Conservation (phyloP, 1,139 yeast genomes). For the Hansenula anomala region DNA sequence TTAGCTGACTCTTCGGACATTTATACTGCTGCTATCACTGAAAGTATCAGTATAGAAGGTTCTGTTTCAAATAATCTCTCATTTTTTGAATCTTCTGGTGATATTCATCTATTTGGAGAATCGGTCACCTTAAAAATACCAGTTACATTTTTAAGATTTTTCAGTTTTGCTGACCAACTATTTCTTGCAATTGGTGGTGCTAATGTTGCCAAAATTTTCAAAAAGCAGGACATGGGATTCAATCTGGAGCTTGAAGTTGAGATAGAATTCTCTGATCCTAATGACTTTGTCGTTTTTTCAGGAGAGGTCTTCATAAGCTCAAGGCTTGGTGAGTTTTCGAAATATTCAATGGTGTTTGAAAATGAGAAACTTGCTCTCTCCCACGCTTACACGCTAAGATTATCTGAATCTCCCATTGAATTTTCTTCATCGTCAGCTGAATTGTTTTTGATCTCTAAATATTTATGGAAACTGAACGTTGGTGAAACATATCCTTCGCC, state of each 20-base stretch:
- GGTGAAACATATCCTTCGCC: constrained; percentile 33
- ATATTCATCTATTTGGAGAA: constrained; percentile 4
- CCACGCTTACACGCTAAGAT: background rate
- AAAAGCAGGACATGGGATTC: background rate
- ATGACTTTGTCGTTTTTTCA: constrained; percentile 14
- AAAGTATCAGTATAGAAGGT: background rate
- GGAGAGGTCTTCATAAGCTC: constrained; percentile 14
- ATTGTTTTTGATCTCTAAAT: constrained; percentile 28
- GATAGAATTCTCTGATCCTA: constrained; percentile 10
- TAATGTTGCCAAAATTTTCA: constrained; percentile 4
- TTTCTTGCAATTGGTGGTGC: constrained; percentile 8
- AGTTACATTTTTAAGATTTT: constrained; percentile 15
- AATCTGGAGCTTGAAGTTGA: background rate
- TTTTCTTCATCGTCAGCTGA: constrained; percentile 10
- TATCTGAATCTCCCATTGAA: constrained; percentile 16
- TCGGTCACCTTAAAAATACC: background rate
- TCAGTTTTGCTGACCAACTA: constrained; percentile 4
- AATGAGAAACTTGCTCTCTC: background rate
- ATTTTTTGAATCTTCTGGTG: constrained; percentile 10
- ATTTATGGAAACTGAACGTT: constrained; percentile 39
- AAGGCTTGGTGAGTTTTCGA: constrained; percentile 14
- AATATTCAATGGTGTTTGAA: constrained; percentile 2
- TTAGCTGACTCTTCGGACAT: constrained; percentile 17
- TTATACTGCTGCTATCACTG: constrained; percentile 23
- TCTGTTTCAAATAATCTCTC: background rate